Evolutionary conservation across 495 filamentous ascomycete species (phyloP).

Genomic region (Choiromyces venosus): DNA sequence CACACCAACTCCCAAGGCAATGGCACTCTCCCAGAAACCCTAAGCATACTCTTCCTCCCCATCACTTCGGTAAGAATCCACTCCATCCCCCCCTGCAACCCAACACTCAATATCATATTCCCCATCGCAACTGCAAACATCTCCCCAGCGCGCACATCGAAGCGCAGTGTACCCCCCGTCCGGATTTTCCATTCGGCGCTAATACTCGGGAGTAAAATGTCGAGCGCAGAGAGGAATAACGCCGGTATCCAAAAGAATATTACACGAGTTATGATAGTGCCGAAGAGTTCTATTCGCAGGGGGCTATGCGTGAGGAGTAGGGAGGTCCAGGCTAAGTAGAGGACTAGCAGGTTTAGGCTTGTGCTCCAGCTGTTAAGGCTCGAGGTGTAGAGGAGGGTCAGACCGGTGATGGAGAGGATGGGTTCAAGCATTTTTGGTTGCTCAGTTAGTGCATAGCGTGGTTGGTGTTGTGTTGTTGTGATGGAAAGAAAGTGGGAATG

Average conservation of each 20-base stretch:
- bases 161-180: constrained; percentile 57
- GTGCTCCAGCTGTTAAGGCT: constrained; percentile 62
- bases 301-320: constrained; percentile 71
- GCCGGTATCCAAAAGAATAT: constrained; percentile 71
- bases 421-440: constrained; percentile 55
- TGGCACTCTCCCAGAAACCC: constrained; percentile 55
- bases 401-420: constrained; percentile 64
- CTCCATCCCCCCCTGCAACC: constrained; percentile 56
- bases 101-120: constrained; percentile 60
- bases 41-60: constrained; percentile 52
- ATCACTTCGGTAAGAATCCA: constrained; percentile 51
- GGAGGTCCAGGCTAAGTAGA: constrained; percentile 84
- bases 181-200: constrained; percentile 63
- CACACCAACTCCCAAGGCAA: constrained; percentile 54
- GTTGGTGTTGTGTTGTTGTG: too few species aligned
- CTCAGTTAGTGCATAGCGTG: too few species aligned
- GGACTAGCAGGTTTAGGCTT: constrained; percentile 78
- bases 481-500: too few species aligned
- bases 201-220: constrained; percentile 61
- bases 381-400: constrained; percentile 58
- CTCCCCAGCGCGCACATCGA: constrained; percentile 47
- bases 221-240: constrained; percentile 66
- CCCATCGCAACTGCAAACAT: constrained; percentile 54
- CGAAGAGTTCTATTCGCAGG: constrained; percentile 68
- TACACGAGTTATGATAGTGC: constrained; percentile 61